A percentile compares a stretch with the other conserved stretches of the same genome.
Evolutionary conservation across 2,329 filamentous ascomycete species (phyloP).

Genomic region (Aphanoascus verrucosus): DNA sequence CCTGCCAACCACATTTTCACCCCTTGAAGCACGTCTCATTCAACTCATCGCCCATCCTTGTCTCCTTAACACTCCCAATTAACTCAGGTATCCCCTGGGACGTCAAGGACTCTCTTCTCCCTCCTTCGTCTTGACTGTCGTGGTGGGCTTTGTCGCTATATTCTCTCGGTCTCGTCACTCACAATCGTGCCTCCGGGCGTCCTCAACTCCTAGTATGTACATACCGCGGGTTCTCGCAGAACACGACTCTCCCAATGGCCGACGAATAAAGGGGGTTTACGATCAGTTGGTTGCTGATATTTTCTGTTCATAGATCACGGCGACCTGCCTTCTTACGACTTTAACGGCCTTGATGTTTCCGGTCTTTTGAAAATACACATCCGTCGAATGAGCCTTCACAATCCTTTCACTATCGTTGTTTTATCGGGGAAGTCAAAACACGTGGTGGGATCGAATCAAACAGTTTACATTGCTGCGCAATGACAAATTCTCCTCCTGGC

Average conservation of each 20-base stretch:
- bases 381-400: slow-evolving; percentile 4
- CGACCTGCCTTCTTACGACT: not conserved
- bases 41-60: not conserved
- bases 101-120: not conserved
- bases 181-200: too few relatives aligned
- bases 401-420: not conserved
- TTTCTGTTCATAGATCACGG: not conserved
- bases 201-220: too few relatives aligned
- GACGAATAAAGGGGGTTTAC: too few relatives aligned
- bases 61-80: not conserved
- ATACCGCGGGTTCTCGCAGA: too few relatives aligned
- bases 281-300: not conserved
- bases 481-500: slow-evolving; percentile 60
- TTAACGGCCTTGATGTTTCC: slow-evolving; percentile 7
- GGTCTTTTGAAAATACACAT: not conserved
- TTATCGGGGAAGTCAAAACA: slow-evolving; percentile 1
- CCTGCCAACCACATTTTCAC: slow-evolving; percentile 8
- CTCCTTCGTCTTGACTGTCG: not conserved
- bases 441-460: not conserved
- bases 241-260: too few relatives aligned
- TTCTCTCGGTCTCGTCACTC: too few relatives aligned
- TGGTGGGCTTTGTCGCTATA: too few relatives aligned
- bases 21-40: slow-evolving; percentile 10
- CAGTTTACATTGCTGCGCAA: slow-evolving; percentile 23
- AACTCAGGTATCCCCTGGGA: not conserved